Percentiles rank a stretch among this genome's conserved stretches.
phyloP scores from a whole-genome alignment of 306 rosid genomes.

The Datisca glomerata region DNA sequence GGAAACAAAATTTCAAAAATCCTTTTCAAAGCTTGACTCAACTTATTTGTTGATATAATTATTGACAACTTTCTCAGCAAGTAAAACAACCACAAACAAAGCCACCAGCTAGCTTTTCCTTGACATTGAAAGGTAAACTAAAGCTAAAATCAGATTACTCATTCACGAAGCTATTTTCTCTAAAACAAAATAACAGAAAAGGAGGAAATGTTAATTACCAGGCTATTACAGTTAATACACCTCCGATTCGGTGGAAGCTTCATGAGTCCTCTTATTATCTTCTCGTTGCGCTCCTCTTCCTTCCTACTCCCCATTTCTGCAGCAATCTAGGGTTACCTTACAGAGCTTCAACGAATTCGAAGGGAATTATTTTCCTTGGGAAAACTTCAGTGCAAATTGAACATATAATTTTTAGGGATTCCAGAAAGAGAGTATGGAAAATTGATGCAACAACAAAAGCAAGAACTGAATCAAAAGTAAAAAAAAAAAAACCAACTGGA shows the following conservation, averaged over 20 bases:
- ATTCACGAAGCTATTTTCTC: too few species aligned
- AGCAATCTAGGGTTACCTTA: constrained; percentile 7
- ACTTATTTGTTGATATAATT: not conserved
- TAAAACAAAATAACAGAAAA: constrained; percentile 8
- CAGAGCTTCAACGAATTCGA: not conserved
- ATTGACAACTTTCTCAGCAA: not conserved
- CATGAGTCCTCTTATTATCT: constrained; percentile 74
- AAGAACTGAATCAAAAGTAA: too few species aligned
- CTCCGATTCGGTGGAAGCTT: constrained; percentile 81
- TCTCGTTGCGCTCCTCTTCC: constrained; percentile 76
- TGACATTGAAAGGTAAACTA: constrained; percentile 1
- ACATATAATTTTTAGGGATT: too few species aligned
- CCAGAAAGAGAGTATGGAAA: too few species aligned
- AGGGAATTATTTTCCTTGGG: not conserved
- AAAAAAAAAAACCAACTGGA: too few species aligned
- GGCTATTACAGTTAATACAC: constrained; percentile 69
- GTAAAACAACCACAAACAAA: constrained; percentile 3
- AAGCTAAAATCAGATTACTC: too few species aligned
- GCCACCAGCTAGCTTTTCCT: not conserved
- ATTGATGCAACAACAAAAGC: too few species aligned
- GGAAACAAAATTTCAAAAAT: not conserved
- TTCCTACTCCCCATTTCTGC: constrained; percentile 52
- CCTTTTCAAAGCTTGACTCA: not conserved
- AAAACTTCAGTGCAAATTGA: too few species aligned
- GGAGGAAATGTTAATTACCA: constrained; percentile 23